A percentile compares a stretch with the other conserved stretches of the same genome.
Evolutionary conservation across 2,329 filamentous ascomycete genomes (phyloP).

Genomic region (Immersiporthe knoxdaviesiana): DNA sequence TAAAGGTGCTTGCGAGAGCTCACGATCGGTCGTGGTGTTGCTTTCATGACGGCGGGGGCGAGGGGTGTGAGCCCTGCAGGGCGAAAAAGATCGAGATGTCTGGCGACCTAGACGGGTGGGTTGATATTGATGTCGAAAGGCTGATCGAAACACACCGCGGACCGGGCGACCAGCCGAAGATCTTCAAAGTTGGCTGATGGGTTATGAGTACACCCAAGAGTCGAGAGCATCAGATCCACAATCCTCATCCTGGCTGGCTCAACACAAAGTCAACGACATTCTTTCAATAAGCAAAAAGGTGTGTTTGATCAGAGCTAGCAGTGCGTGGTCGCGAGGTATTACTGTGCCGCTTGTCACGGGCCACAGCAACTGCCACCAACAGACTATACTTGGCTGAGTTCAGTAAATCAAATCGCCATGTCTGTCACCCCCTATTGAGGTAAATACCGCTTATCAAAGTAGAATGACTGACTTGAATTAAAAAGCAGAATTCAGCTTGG

Average conservation of each 20-base stretch:
- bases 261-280: background rate
- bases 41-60: conserved; percentile 40
- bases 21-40: conserved; percentile 47
- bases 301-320: background rate
- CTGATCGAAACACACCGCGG: conserved; percentile 28
- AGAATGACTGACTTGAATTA: no score
- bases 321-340: background rate
- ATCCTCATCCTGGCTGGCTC: background rate
- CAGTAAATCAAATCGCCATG: background rate
- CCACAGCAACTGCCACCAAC: background rate
- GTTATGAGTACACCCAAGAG: background rate
- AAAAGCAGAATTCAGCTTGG: background rate
- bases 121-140: conserved; percentile 36
- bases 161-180: conserved; percentile 9
- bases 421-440: background rate
- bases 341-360: background rate
- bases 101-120: conserved; percentile 22
- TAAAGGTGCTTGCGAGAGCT: conserved; percentile 41
- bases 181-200: conserved; percentile 10
- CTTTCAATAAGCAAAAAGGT: background rate
- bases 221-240: background rate
- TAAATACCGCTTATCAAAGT: no score
- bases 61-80: background rate
- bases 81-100: background rate
- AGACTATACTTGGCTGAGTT: background rate